Base-by-base conservation (phyloP, 805 yeast species). In the Novakomyces olei region DNA sequence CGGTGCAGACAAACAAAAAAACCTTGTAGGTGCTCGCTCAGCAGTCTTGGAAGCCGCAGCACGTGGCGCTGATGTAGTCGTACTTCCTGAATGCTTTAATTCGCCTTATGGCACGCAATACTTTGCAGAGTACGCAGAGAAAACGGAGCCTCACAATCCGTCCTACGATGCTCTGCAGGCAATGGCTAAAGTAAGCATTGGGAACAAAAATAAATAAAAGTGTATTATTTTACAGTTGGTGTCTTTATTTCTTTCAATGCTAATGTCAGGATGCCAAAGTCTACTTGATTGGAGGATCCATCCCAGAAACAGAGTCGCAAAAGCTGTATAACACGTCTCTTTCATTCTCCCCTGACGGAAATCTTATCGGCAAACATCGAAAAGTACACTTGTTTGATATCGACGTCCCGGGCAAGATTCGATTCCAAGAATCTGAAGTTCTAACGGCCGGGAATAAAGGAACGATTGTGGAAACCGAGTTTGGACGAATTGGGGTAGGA, bases 11-110 rank as follows among this genome's bases (percentile, higher is more conserved):
- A 88, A 88, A 51, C 53, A 67, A 1, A 74, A 73, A 41, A 88
- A 88, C 53, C 57, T 85, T 38, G 48, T 60, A 31, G 71, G 74
- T 42, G 92, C 78, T 4, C 61, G 65, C 31, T 60, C 59, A 7
- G 69, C 64, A 42, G 67, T 80, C 29, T 58, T 60, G 15, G 67
- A 64, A 36, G 95, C 96, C 1, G 69, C 73, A 16, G 61, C 69
- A 12, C 47, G 53, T 16, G 66, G 71, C 5, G 65, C 73, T 5
- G 76, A 83, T 44, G 58, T 85, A 27, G 66, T 88, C 7, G 79
- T 88, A 41, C 58, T 88, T 20, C 98, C 98, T 5, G 96, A 88
- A 55, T 81, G 94, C 56, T 85, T 83, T 66, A 88, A 85, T 51
- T 78, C 94, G 1, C 96, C 96, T 2, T 88, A 88, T 48, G 69